Conservation (phyloP, 208 protist species). For the Leishmania braziliensis region DNA sequence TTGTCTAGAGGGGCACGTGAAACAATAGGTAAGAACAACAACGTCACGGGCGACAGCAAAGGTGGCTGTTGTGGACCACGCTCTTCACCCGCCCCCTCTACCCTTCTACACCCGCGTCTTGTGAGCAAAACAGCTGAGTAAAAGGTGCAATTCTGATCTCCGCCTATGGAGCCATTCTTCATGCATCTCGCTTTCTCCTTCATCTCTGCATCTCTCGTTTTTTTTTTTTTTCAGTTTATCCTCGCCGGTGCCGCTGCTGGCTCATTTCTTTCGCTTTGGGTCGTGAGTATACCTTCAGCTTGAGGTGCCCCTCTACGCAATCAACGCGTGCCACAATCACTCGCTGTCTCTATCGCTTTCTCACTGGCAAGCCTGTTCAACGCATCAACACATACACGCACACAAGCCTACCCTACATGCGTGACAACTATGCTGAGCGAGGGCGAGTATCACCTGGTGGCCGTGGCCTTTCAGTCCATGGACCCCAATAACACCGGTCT, state of each 20-base stretch:
- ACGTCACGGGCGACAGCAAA: background rate
- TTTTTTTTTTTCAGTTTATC: too few relatives aligned
- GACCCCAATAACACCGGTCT: conserved; percentile 42
- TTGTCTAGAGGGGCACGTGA: background rate
- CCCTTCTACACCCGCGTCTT: background rate
- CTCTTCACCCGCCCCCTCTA: background rate
- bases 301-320: background rate
- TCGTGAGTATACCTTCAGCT: background rate
- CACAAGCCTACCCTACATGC: background rate
- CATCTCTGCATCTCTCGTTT: background rate
- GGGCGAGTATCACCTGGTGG: conserved; percentile 37
- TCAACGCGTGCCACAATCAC: background rate
- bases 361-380: background rate
- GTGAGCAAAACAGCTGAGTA: background rate
- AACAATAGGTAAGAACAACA: background rate
- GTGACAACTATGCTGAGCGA: conserved; percentile 26
- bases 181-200: background rate
- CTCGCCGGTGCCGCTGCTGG: background rate
- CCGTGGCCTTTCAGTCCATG: conserved; percentile 64
- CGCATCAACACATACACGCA: background rate
- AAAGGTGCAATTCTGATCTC: background rate
- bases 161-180: background rate
- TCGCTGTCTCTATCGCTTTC: background rate
- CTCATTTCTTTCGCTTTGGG: background rate
- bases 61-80: background rate